Evolutionary conservation across 2,329 filamentous ascomycete genomes (phyloP).

Genomic region (Penicillium vulpinum): DNA sequence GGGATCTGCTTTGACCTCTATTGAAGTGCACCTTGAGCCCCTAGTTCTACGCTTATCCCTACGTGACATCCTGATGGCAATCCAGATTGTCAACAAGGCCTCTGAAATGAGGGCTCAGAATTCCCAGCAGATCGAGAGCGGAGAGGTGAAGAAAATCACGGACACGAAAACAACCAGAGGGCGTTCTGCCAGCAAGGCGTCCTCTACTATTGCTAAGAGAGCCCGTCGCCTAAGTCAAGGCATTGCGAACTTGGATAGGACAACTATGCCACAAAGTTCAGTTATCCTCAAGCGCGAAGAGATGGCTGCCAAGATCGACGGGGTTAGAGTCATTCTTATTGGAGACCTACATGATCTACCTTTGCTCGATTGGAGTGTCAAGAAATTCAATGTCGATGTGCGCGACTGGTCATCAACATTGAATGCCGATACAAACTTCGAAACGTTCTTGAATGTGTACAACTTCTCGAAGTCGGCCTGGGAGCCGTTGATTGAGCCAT

Average conservation of each 20-base stretch:
- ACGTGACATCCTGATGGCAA: slow-evolving; percentile 88
- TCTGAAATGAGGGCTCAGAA: slow-evolving; percentile 72
- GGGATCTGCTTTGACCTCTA: slow-evolving; percentile 67
- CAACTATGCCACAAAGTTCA: slow-evolving; percentile 45
- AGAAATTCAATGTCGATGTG: slow-evolving; percentile 80
- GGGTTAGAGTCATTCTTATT: slow-evolving; percentile 88
- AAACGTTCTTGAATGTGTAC: slow-evolving; percentile 94
- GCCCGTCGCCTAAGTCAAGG: slow-evolving; percentile 48
- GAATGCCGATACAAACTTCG: slow-evolving; percentile 83
- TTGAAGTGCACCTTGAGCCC: slow-evolving; percentile 86
- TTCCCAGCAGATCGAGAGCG: slow-evolving; percentile 50
- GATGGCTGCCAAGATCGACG: slow-evolving; percentile 80
- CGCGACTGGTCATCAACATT: slow-evolving; percentile 89
- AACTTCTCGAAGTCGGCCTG: slow-evolving; percentile 99
- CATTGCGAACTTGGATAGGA: slow-evolving; percentile 38
- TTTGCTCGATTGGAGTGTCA: slow-evolving; percentile 89
- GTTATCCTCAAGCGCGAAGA: slow-evolving; percentile 70
- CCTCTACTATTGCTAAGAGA: slow-evolving; percentile 47
- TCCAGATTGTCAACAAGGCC: slow-evolving; percentile 88
- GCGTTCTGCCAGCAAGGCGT: slow-evolving; percentile 48
- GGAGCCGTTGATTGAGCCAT: slow-evolving; percentile 95
- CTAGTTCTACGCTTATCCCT: slow-evolving; percentile 86
- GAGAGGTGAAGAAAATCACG: slow-evolving; percentile 56
- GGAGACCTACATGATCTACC: slow-evolving; percentile 95
- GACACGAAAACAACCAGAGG: slow-evolving; percentile 45